A percentile compares a stretch with the other conserved stretches of the same genome.
Conservation (phyloP, 495 filamentous ascomycete species). For the Podospora pseudoanserina region DNA sequence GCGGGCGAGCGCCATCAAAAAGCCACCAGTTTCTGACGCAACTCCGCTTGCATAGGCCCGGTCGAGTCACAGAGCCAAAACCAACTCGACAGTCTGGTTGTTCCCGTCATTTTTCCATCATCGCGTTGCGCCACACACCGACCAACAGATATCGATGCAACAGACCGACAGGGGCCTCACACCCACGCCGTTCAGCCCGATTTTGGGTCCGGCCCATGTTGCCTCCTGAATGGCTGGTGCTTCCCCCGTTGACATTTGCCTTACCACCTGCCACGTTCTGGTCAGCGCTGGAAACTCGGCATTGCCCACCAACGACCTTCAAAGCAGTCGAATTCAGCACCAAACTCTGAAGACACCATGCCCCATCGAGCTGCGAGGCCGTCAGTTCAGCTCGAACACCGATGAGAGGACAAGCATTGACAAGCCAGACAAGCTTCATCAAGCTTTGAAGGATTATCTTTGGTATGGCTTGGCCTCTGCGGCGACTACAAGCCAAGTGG, state of each 20-base stretch:
- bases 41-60: background rate
- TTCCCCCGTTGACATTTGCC: too few species aligned
- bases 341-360: background rate
- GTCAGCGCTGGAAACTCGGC: background rate
- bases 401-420: background rate
- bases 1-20: background rate
- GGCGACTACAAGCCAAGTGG: background rate
- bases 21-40: background rate
- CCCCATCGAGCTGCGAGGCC: background rate
- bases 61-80: too few species aligned
- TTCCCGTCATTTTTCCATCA: background rate
- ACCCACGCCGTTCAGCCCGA: background rate
- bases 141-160: background rate
- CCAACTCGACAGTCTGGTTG: too few species aligned
- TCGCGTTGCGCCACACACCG: background rate
- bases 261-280: background rate
- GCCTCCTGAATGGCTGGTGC: background rate
- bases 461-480: background rate
- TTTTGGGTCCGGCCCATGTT: background rate
- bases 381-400: background rate
- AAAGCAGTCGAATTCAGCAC: background rate
- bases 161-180: background rate
- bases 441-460: background rate
- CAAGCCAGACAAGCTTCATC: background rate
- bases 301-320: background rate